Evolutionary conservation across 2,329 filamentous ascomycete species (phyloP).

Genomic region (Juglanconis sp.): DNA sequence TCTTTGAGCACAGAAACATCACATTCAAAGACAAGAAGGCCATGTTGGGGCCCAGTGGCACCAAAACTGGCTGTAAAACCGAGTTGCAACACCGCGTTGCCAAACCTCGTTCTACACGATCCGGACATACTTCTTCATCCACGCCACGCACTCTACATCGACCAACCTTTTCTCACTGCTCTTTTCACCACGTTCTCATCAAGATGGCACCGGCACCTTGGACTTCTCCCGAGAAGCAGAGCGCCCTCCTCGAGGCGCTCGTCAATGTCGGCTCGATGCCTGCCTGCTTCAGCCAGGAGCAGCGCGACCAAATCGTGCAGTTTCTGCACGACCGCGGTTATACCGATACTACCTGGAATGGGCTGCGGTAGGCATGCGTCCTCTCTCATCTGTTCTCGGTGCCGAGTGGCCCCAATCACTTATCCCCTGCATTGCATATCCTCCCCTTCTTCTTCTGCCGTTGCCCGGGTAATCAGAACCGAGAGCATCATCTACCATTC

Average conservation of each 20-base stretch:
- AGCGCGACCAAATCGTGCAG: conserved; percentile 18
- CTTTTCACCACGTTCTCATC: neutral
- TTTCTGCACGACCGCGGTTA: conserved; percentile 19
- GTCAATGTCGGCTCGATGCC: conserved; percentile 9
- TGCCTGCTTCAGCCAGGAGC: neutral
- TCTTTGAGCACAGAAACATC: neutral
- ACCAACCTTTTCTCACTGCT: neutral
- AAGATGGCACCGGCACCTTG: neutral
- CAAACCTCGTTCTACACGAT: neutral
- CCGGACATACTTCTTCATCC: neutral
- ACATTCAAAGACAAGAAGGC: neutral
- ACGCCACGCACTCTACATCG: neutral
- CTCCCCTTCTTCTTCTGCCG: too few relatives aligned
- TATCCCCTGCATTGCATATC: neutral
- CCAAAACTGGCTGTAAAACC: too few relatives aligned
- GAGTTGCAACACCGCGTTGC: too few relatives aligned
- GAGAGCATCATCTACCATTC: neutral
- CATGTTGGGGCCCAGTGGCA: neutral
- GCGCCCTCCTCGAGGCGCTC: conserved; percentile 22
- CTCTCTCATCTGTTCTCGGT: neutral
- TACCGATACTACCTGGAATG: neutral
- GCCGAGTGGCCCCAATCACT: neutral
- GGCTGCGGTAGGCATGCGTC: conserved; percentile 19
- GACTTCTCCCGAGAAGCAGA: neutral
- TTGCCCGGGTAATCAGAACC: neutral